Evolutionary conservation across 225 moss, liverwort and hornwort species (phyloP).

Genomic region (Pseudisothecium myosuroides): DNA sequence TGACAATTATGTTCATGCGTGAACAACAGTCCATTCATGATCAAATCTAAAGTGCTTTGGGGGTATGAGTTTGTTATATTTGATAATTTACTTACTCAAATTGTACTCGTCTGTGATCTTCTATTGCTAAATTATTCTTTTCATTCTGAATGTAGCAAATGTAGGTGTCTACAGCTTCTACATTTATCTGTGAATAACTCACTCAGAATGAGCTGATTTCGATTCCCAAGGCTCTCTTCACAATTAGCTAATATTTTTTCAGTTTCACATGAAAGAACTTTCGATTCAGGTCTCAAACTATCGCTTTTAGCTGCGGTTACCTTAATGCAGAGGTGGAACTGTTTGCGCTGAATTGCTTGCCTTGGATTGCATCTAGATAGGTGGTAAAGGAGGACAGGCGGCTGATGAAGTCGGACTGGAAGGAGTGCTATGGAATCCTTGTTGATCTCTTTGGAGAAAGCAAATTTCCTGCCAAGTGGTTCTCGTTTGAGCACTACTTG

Average conservation of each 20-base stretch:
- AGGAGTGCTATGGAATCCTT: conserved; percentile 53
- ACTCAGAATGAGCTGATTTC: neutral
- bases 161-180: neutral
- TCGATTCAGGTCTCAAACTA: neutral
- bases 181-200: neutral
- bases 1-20: neutral
- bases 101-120: neutral
- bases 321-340: neutral
- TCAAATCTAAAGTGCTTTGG: neutral
- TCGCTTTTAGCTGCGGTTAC: neutral
- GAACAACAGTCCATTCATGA: neutral
- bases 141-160: neutral
- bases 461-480: conserved; percentile 58
- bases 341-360: neutral
- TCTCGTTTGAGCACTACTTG: conserved; percentile 56
- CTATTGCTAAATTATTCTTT: neutral
- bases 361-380: conserved; percentile 40
- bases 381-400: conserved; percentile 64
- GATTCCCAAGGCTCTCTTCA: neutral
- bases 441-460: conserved; percentile 29
- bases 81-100: neutral
- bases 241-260: neutral
- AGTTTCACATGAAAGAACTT: neutral
- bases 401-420: conserved; percentile 75
- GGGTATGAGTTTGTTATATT: neutral